Base-by-base conservation (phyloP, 441 rosid species). In the Pelargonium fulgidum region DNA sequence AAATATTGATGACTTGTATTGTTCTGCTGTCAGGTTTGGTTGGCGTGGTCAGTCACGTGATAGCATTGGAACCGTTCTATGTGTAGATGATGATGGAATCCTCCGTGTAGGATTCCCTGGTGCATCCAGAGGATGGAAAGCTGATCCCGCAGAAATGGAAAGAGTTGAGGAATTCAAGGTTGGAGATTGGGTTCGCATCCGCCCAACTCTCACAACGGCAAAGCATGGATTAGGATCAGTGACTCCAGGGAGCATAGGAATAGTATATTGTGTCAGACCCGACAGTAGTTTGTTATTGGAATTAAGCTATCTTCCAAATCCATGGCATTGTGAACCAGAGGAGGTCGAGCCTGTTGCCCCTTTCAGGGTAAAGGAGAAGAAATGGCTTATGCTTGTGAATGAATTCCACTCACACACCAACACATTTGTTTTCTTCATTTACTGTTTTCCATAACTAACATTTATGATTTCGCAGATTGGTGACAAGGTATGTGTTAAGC, bases 41-140 rank as follows among this genome's bases (percentile, higher is more conserved):
- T 95, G 94, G 96, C 96, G 98, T 64, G 96, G 89, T 68, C 98
- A 95, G 54, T 92, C 98, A 69, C 91, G 85, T 66, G 98, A 95
- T 66, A 88, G 98, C 80, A 81, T 95, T 24, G 99, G 99, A 71
- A 95, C 99, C 68, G 99, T 95, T 71, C 75, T 95, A 75, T 92
- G 98, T 75, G 97, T 95, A 73, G 99, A 92, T 77, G 99, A 95
- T 70, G 99, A 95, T 83, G 99, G 98, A 16, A 92, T 95, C 78
- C 79, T 95, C 71, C 95, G 99, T 68, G 97, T 95, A 77, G 99
- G 99, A 69, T 95, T 92, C 83, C 98, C 97, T 62, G 99, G 99
- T 83, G 99, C 99, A 70, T 95, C 99, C 71, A 82, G 99, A 77
- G 99, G 99, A 73, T 95, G 99, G 99, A 92, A 95, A 84, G 99